These are phyloP conservation scores for Coprinopsis strossmayeri DNA, from an alignment of 768 basidiomycete species.

Conservation along the genomic window DNA sequence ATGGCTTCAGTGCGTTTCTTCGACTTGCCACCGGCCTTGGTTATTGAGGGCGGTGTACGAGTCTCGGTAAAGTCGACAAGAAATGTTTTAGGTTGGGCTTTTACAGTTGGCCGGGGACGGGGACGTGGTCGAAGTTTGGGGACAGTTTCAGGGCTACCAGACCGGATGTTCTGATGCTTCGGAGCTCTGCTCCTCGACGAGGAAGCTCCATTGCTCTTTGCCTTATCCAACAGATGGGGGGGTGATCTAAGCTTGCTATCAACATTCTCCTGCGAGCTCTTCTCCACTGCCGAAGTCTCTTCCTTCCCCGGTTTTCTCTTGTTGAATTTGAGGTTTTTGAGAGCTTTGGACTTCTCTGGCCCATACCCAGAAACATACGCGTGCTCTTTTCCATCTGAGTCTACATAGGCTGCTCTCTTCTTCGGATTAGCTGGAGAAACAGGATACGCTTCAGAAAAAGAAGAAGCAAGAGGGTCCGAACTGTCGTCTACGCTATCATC, in stretches of 20 bases:
- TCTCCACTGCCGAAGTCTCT: neutral
- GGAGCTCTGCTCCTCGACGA: neutral
- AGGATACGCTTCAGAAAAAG: neutral
- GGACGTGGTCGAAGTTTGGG: neutral
- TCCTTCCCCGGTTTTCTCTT: conserved; percentile 16
- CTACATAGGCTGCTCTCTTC: neutral
- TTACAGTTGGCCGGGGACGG: neutral
- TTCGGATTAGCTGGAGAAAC: neutral
- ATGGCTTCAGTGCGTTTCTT: too few species aligned
- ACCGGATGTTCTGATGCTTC: neutral
- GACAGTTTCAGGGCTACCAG: neutral
- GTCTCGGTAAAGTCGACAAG: neutral
- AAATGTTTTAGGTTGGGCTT: conserved; percentile 5
- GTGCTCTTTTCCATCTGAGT: conserved; percentile 13
- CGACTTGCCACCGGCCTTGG: too few species aligned
- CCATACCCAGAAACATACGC: conserved; percentile 11
- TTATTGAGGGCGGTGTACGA: too few species aligned
- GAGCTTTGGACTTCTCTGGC: conserved; percentile 7
- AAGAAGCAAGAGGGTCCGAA: neutral
- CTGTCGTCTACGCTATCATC: conserved; percentile 1
- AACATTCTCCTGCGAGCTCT: neutral
- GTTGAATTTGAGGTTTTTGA: conserved; percentile 26
- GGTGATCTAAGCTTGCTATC: neutral
- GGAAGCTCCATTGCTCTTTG: too few species aligned
- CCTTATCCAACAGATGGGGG: neutral